phyloP scores from a whole-genome alignment of 108 stramenopile genomes.

The Nitzschia sp. region DNA sequence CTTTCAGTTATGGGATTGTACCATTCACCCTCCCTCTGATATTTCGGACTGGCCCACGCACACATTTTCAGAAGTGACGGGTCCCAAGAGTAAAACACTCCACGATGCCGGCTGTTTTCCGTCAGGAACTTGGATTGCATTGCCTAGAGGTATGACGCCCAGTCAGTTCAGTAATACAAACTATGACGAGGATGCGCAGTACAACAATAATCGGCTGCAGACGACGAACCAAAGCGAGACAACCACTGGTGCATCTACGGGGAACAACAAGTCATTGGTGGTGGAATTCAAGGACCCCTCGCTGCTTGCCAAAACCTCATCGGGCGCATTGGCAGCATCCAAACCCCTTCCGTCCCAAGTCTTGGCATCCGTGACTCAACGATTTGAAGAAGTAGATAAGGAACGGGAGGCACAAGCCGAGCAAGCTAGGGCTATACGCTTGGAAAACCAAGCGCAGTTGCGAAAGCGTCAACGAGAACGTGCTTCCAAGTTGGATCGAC shows the following conservation, averaged over 20 bases:
- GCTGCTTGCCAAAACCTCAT: not conserved
- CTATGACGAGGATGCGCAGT: slow-evolving; percentile 32
- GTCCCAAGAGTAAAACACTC: slow-evolving; percentile 64
- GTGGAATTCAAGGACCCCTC: slow-evolving; percentile 23
- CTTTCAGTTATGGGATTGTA: slow-evolving; percentile 50
- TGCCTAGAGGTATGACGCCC: slow-evolving; percentile 35
- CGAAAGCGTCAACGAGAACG: slow-evolving; percentile 38
- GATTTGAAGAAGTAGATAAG: slow-evolving; percentile 34
- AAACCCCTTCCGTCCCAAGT: slow-evolving; percentile 63
- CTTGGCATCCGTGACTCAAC: slow-evolving; percentile 47
- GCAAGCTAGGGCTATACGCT: slow-evolving; percentile 2
- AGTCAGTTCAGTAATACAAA: not conserved
- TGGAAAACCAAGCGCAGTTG: slow-evolving; percentile 20
- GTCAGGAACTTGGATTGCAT: slow-evolving; percentile 52
- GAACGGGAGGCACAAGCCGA: not conserved
- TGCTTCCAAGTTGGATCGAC: slow-evolving; percentile 41
- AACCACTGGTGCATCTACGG: too few species aligned
- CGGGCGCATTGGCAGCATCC: slow-evolving; percentile 18
- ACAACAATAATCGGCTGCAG: too few species aligned
- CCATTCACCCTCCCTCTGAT: slow-evolving; percentile 54
- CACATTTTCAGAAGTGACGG: slow-evolving; percentile 33
- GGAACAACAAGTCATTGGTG: too few species aligned
- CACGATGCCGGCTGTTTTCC: slow-evolving; percentile 77
- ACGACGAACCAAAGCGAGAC: too few species aligned
- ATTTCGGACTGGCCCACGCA: slow-evolving; percentile 51